phyloP scores from a whole-genome alignment of 2,329 filamentous ascomycete species.

The Ophiostoma fasciatum region DNA sequence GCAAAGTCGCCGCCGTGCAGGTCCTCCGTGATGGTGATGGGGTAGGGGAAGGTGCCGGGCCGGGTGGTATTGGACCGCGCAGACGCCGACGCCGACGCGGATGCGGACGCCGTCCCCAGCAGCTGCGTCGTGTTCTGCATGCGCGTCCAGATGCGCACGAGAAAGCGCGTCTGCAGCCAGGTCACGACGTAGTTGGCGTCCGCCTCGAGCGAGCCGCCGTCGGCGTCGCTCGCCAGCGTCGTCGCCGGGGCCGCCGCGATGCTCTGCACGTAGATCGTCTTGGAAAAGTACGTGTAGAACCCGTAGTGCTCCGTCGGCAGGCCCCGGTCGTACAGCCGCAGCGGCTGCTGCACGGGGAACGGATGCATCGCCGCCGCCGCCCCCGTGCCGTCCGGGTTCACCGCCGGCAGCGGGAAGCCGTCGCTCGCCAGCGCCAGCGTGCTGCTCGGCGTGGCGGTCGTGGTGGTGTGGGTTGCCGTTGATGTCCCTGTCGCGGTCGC shows the following conservation, averaged over 20 bases:
- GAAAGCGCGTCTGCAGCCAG: slow-evolving; percentile 44
- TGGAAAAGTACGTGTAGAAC: slow-evolving; percentile 86
- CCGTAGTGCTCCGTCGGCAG: slow-evolving; percentile 74
- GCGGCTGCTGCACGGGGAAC: slow-evolving; percentile 55
- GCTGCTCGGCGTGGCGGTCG: slow-evolving; percentile 7
- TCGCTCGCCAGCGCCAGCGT: slow-evolving; percentile 13
- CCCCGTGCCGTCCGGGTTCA: slow-evolving; percentile 56
- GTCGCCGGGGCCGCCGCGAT: slow-evolving; percentile 22
- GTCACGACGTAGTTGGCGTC: slow-evolving; percentile 42
- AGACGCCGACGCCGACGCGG: slow-evolving; percentile 10
- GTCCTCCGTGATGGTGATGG: slow-evolving; percentile 45
- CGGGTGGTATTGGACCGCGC: slow-evolving; percentile 19
- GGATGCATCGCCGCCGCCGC: slow-evolving; percentile 60
- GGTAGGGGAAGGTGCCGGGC: slow-evolving; percentile 49
- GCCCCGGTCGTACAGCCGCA: slow-evolving; percentile 75
- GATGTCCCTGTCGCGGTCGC: slow-evolving; percentile 17
- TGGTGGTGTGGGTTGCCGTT: slow-evolving; percentile 4
- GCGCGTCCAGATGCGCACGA: slow-evolving; percentile 52
- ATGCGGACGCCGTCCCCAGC: slow-evolving; percentile 14
- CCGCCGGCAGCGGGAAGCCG: slow-evolving; percentile 46
- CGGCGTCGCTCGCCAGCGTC: slow-evolving; percentile 30
- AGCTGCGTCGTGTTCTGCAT: slow-evolving; percentile 29
- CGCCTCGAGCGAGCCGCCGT: slow-evolving; percentile 37
- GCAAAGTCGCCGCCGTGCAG: slow-evolving; percentile 42
- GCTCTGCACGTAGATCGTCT: slow-evolving; percentile 66